Evolutionary conservation across 768 basidiomycete genomes (phyloP), one percentile per base, ranked within the genome.

Genomic region (Naganishia antarctica): DNA sequence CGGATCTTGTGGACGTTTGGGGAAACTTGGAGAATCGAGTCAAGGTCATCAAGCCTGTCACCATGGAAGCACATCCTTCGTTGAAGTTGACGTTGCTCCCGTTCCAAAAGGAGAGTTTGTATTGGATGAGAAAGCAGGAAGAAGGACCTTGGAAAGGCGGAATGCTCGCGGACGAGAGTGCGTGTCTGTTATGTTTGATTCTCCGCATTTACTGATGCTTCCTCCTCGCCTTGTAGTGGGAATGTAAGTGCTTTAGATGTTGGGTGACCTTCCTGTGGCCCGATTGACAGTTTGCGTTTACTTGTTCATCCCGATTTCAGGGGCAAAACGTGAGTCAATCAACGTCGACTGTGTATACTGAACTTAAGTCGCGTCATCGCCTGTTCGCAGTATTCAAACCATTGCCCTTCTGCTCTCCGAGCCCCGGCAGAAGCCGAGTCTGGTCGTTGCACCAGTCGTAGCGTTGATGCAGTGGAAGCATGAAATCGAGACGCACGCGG

Each of bases 121-220:
- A 81, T 71, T 99, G 96, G 96, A 94, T 99, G 91, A 84, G 85
- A 69, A 83, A 90, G 72, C 96, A 98, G 79, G 96, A 99, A 76
- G 80, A 86, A 60, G 83, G 88, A 7, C 78, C 85, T 1, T 98
- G 93, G 90, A 80, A 82, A 50, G 96, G 94, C 40, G 96, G 94
- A 4, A 87, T 97, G 85, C 81, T 97, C 60, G 91, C 92, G 21
- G 78, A 76, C 68, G 76, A 76, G 71, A 76, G 65, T 66, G 32
- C 61, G 89, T 1, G 68, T 49, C 25, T 43, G 12, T 34, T 16
- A 3, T 12, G 15, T 21, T 7, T 60, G 21, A 49, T 23, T n/a
- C 13, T 3, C 21, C 9, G 9, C 46, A 31, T 18, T 15, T 37
- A 68, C 13, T 18, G n/a, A 61, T 29, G 34, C 8, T n/a, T 28